phyloP scores from a whole-genome alignment of 768 basidiomycete genomes.

The Russula sp. region DNA sequence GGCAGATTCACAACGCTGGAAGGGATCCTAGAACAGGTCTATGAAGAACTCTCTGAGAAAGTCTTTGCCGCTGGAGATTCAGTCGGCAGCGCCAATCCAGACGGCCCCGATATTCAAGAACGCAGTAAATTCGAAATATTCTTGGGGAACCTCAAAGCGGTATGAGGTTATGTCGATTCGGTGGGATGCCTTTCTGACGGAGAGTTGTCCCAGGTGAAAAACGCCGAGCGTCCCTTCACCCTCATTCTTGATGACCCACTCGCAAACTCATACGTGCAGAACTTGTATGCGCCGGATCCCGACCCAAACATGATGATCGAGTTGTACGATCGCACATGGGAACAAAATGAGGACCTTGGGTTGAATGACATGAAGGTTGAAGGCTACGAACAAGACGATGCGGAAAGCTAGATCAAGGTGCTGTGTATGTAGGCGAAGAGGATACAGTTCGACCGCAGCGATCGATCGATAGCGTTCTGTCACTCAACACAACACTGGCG shows the following conservation, averaged over 20 bases:
- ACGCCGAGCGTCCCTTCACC: constrained; percentile 76
- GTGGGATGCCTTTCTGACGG: background rate
- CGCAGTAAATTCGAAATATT: constrained; percentile 67
- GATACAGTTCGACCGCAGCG: background rate
- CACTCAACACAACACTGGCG: background rate
- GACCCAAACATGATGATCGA: constrained; percentile 91
- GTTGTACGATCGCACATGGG: constrained; percentile 74
- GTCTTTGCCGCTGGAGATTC: constrained; percentile 74
- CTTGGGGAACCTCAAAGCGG: constrained; percentile 68
- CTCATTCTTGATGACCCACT: constrained; percentile 93
- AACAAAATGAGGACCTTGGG: constrained; percentile 94
- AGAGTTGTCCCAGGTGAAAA: constrained; percentile 55
- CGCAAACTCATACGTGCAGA: constrained; percentile 93
- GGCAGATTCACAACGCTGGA: constrained; percentile 97
- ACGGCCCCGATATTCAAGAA: constrained; percentile 12
- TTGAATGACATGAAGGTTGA: constrained; percentile 87
- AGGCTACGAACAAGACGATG: constrained; percentile 46
- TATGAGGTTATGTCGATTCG: constrained; percentile 30
- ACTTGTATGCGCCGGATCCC: constrained; percentile 93
- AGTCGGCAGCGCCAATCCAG: constrained; percentile 35
- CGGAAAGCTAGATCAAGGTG: constrained; percentile 3
- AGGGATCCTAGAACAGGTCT: constrained; percentile 89
- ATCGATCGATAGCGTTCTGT: background rate
- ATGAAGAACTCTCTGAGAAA: constrained; percentile 91
- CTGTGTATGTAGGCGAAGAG: background rate